Conservation (phyloP, 192 early-diverging fungal genomes). For the Mortierella antarctica region DNA sequence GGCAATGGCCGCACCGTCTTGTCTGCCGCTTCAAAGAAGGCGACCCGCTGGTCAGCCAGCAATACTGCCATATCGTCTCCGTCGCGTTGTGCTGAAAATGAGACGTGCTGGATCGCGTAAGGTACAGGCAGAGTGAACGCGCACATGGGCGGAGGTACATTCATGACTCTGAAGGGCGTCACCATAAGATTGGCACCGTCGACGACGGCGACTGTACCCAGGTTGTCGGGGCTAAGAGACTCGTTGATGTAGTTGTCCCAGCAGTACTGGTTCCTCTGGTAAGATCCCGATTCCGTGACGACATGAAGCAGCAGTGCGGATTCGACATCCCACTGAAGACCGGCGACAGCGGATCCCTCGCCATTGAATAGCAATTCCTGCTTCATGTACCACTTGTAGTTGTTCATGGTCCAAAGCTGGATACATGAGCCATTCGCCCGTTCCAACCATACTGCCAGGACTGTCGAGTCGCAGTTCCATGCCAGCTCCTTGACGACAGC, state of each 20-base stretch:
- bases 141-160: slow-evolving; percentile 97
- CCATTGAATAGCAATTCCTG: slow-evolving; percentile 74
- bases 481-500: slow-evolving; percentile 67
- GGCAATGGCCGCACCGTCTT: slow-evolving; percentile 19
- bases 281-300: slow-evolving; percentile 54
- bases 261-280: slow-evolving; percentile 43
- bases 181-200: slow-evolving; percentile 61
- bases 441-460: slow-evolving; percentile 79
- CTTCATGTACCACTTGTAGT: slow-evolving; percentile 98
- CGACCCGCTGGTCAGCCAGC: slow-evolving; percentile 62
- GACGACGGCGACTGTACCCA: slow-evolving; percentile 22
- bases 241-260: slow-evolving; percentile 49
- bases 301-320: slow-evolving; percentile 71
- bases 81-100: slow-evolving; percentile 69
- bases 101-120: slow-evolving; percentile 63
- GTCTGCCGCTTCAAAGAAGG: slow-evolving; percentile 51
- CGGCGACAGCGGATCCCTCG: slow-evolving; percentile 53
- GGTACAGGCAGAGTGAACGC: slow-evolving; percentile 54
- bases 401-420: slow-evolving; percentile 92
- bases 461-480: slow-evolving; percentile 94
- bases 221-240: slow-evolving; percentile 27
- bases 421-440: slow-evolving; percentile 56
- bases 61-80: slow-evolving; percentile 83
- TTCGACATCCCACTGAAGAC: slow-evolving; percentile 89
- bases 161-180: slow-evolving; percentile 84